Evolutionary conservation across 345 rosid species (phyloP).

Genomic region (Eucalyptus pauciflora): DNA sequence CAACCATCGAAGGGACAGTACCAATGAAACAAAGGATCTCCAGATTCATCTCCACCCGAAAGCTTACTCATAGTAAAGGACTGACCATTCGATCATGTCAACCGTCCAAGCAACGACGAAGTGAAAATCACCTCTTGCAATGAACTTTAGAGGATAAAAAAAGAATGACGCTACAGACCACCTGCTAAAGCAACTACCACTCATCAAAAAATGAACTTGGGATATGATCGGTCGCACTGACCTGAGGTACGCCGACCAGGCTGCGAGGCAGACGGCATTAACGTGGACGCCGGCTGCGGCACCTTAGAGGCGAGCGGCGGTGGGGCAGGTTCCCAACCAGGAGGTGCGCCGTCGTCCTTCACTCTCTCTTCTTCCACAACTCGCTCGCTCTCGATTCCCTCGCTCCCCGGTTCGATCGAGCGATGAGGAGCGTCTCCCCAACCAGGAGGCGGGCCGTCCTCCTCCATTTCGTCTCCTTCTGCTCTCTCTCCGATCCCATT

Average conservation of each 20-base stretch:
- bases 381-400: neutral
- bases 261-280: too few relatives aligned
- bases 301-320: neutral
- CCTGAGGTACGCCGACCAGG: neutral
- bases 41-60: accelerated
- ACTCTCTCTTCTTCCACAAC: neutral
- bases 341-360: neutral
- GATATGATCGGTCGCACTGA: neutral
- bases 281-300: neutral
- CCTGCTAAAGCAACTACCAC: neutral
- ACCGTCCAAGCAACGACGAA: neutral
- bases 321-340: neutral
- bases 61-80: neutral
- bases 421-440: neutral
- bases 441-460: neutral
- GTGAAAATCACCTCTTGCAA: neutral
- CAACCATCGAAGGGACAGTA: neutral
- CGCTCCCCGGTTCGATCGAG: neutral
- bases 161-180: neutral
- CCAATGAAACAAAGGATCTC: neutral
- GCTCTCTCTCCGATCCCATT: neutral
- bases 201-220: neutral
- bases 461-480: neutral
- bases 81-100: neutral
- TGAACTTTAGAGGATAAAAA: neutral